Percentiles rank a stretch among this genome's conserved stretches.
Evolutionary conservation across 192 early-diverging fungal genomes (phyloP).

Genomic region (Podila horticola): DNA sequence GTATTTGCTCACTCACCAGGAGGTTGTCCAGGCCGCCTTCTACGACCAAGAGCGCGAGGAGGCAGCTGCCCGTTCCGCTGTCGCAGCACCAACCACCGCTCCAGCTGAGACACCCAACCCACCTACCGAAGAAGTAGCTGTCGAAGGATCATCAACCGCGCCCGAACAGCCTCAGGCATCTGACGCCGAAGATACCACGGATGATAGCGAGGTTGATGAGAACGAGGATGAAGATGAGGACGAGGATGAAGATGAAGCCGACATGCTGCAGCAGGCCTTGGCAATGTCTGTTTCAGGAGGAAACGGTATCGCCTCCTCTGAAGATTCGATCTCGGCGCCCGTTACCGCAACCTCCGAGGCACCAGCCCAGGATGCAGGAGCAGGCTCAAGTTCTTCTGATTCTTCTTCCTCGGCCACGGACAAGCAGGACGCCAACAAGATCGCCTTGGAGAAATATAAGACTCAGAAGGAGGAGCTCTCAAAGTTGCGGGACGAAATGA

Average conservation of each 20-base stretch:
- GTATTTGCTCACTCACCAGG: constrained; percentile 81
- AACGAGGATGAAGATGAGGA: constrained; percentile 47
- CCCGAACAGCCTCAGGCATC: constrained; percentile 2
- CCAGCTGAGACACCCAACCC: constrained; percentile 5
- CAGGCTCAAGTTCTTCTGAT: constrained; percentile 8
- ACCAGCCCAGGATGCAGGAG: constrained; percentile 19
- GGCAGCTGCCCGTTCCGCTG: constrained; percentile 50
- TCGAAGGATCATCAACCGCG: constrained; percentile 10
- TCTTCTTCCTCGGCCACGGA: constrained; percentile 26
- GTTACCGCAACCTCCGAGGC: constrained; percentile 10
- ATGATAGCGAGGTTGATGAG: constrained; percentile 44
- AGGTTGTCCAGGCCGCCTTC: constrained; percentile 55
- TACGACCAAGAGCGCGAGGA: constrained; percentile 51
- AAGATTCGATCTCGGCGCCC: not conserved
- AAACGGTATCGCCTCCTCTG: constrained; percentile 43
- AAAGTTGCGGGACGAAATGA: constrained; percentile 58
- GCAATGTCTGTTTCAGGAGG: constrained; percentile 39
- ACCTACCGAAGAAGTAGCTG: not conserved
- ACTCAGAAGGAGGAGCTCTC: constrained; percentile 45
- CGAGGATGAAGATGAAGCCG: constrained; percentile 33
- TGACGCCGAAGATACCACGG: constrained; percentile 29
- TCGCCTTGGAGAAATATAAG: constrained; percentile 35
- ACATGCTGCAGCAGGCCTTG: constrained; percentile 48
- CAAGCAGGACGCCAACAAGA: constrained; percentile 64
- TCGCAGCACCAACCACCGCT: constrained; percentile 50